Conservation (phyloP, 768 basidiomycete genomes). For the Rubroboletus satanas region DNA sequence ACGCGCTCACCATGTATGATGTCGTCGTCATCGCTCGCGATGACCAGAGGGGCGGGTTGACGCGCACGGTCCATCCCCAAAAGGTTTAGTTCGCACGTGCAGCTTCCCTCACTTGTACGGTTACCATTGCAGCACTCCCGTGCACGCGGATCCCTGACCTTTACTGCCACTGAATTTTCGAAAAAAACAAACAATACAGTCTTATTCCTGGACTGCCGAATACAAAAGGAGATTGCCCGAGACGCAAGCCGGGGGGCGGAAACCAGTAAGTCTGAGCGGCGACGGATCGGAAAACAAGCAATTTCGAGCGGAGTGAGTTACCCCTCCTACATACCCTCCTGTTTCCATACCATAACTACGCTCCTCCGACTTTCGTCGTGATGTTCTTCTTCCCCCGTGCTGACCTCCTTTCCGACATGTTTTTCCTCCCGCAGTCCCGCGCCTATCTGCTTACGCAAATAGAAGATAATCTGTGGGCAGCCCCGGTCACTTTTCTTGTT, state of each 20-base stretch:
- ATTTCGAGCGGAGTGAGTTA: slow-evolving; percentile 38
- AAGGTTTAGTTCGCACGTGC: slow-evolving; percentile 35
- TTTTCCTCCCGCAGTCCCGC: slow-evolving; percentile 16
- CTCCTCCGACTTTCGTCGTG: slow-evolving; percentile 3
- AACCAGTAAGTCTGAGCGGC: slow-evolving; percentile 32
- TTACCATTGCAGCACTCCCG: slow-evolving; percentile 24
- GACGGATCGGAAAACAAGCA: slow-evolving; percentile 36
- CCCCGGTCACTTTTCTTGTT: slow-evolving; percentile 28
- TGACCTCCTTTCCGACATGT: slow-evolving; percentile 21
- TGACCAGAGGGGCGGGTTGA: slow-evolving; percentile 5
- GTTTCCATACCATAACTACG: background rate
- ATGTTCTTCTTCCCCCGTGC: background rate
- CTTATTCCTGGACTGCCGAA: slow-evolving; percentile 4
- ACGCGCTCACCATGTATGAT: slow-evolving; percentile 1
- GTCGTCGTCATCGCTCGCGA: slow-evolving; percentile 23
- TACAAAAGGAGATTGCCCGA: slow-evolving; percentile 7
- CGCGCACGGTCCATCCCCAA: slow-evolving; percentile 27
- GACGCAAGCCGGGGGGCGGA: slow-evolving; percentile 14
- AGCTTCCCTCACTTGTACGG: slow-evolving; percentile 24
- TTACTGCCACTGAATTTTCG: slow-evolving; percentile 7
- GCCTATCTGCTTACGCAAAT: slow-evolving; percentile 33
- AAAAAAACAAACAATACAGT: slow-evolving; percentile 3
- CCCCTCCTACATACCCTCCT: background rate
- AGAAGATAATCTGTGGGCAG: slow-evolving; percentile 20
- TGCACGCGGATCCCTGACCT: slow-evolving; percentile 4